A percentile compares a stretch with the other conserved stretches of the same genome.
Conservation (phyloP, 805 yeast genomes). For the Citeromyces matritensis region DNA sequence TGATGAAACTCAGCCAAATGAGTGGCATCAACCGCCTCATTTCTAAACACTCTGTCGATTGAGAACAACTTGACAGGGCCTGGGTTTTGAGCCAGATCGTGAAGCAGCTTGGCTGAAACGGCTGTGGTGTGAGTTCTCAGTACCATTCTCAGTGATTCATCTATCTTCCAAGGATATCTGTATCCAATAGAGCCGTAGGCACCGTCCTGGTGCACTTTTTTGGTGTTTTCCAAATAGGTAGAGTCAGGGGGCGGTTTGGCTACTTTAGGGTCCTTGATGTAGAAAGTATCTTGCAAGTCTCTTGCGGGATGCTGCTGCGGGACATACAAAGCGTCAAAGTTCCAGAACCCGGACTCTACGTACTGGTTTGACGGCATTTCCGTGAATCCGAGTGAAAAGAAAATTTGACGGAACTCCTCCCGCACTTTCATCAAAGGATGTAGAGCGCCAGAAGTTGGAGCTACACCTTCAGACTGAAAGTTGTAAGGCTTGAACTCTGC, state of each 20-base stretch:
- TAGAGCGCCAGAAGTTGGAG: slow-evolving; percentile 79
- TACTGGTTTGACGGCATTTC: slow-evolving; percentile 99
- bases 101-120: slow-evolving; percentile 76
- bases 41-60: slow-evolving; percentile 96
- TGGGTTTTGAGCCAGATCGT: slow-evolving; percentile 76
- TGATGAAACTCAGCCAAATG: slow-evolving; percentile 99
- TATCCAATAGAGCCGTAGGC: slow-evolving; percentile 93
- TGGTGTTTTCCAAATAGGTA: slow-evolving; percentile 62
- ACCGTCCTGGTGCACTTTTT: slow-evolving; percentile 78
- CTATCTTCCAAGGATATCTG: slow-evolving; percentile 93
- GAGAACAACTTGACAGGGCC: slow-evolving; percentile 86
- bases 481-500: slow-evolving; percentile 89
- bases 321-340: slow-evolving; percentile 88
- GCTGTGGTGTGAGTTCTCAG: slow-evolving; percentile 97
- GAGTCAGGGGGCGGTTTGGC: slow-evolving; percentile 78
- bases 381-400: slow-evolving; percentile 94
- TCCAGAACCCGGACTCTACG: slow-evolving; percentile 98
- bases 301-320: slow-evolving; percentile 99
- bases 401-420: slow-evolving; percentile 95
- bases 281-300: slow-evolving; percentile 97
- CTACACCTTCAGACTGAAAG: slow-evolving; percentile 87
- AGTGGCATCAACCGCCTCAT: slow-evolving; percentile 98
- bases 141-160: slow-evolving; percentile 82
- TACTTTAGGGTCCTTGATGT: slow-evolving; percentile 78
- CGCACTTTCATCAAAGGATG: slow-evolving; percentile 95